These are phyloP conservation scores for Jamesozyma piceae DNA, from an alignment of 805 yeast genomes.

Conservation along the genomic window DNA sequence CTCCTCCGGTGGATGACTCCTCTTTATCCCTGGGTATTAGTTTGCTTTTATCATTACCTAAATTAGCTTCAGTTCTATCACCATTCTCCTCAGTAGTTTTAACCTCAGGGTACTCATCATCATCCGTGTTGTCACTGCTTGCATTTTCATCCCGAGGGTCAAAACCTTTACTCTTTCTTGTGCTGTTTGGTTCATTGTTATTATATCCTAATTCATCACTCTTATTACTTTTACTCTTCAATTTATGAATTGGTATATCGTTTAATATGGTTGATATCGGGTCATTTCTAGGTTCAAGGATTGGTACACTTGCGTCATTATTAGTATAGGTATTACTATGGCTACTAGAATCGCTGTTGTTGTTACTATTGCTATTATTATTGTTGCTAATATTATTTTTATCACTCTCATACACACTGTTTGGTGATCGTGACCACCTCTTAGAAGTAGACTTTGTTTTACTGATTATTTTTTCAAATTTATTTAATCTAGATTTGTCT, in stretches of 20 bases:
- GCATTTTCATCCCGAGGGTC: background rate
- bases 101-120: background rate
- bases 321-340: conserved; percentile 6
- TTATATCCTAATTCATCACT: conserved; percentile 3
- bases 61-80: background rate
- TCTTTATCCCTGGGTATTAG: background rate
- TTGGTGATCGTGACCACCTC: conserved; percentile 18
- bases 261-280: conserved; percentile 7
- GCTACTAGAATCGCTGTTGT: background rate
- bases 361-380: conserved; percentile 3
- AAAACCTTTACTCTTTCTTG: background rate
- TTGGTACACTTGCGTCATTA: conserved; percentile 5
- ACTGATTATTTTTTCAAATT: conserved; percentile 18
- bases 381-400: background rate
- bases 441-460: conserved; percentile 10
- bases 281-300: too few species aligned
- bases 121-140: background rate
- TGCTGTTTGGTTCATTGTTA: background rate
- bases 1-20: background rate
- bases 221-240: background rate
- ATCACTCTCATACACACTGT: background rate
- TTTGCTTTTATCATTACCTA: background rate
- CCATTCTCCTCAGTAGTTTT: background rate
- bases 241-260: conserved; percentile 11
- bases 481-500: conserved; percentile 8